These are phyloP conservation scores for Dioszegia aurantiaca DNA, from an alignment of 768 basidiomycete genomes.

Conservation along the genomic window DNA sequence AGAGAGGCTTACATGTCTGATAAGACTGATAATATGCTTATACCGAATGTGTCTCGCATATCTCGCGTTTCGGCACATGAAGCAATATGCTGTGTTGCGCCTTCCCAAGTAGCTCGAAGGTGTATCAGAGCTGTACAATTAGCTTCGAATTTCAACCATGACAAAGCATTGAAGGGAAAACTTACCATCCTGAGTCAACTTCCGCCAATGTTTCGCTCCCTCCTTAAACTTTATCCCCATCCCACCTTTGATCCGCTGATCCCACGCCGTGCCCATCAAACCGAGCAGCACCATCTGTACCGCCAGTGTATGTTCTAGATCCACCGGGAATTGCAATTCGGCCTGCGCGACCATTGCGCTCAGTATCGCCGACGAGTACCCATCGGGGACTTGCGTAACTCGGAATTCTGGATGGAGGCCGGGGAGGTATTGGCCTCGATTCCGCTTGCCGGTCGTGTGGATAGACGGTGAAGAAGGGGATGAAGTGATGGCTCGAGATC, in stretches of 20 bases:
- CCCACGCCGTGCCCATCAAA: constrained; percentile 32
- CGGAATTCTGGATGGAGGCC: constrained; percentile 41
- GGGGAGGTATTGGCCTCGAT: constrained; percentile 24
- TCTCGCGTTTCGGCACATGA: constrained; percentile 26
- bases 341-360: constrained; percentile 23
- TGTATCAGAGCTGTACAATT: constrained; percentile 31
- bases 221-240: constrained; percentile 40
- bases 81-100: constrained; percentile 18
- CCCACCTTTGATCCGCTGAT: constrained; percentile 22
- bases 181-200: constrained; percentile 36
- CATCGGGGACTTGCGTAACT: constrained; percentile 27
- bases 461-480: background rate
- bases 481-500: background rate
- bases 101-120: constrained; percentile 39
- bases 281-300: constrained; percentile 39
- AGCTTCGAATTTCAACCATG: too few species aligned
- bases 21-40: constrained; percentile 36
- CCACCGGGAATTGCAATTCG: constrained; percentile 26
- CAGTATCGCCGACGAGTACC: constrained; percentile 29
- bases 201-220: constrained; percentile 37
- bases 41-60: constrained; percentile 38
- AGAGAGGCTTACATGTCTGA: constrained; percentile 33
- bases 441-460: background rate
- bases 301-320: constrained; percentile 25
- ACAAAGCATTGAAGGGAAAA: background rate